Percentiles rank a stretch among this genome's conserved stretches.
These are phyloP conservation scores for Cinnamomum chago DNA, from an alignment of 164 flowering plant species.

Conservation along the genomic window DNA sequence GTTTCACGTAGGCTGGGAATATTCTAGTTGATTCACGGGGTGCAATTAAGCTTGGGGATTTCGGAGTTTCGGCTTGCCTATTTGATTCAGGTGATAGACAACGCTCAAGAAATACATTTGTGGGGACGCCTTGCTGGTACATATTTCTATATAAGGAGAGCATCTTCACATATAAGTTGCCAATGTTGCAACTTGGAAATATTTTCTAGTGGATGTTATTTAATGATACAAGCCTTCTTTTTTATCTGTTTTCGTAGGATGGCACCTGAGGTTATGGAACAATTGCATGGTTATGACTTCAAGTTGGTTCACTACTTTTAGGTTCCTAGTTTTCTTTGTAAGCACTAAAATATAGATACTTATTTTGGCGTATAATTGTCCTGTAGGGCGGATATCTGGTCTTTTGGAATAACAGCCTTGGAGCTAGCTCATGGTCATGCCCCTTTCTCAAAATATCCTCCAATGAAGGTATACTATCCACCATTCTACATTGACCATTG, in stretches of 20 bases:
- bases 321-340: neutral
- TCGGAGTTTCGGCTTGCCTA: constrained; percentile 95
- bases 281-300: constrained; percentile 87
- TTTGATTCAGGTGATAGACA: constrained; percentile 94
- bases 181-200: neutral
- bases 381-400: constrained; percentile 98
- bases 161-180: neutral
- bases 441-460: constrained; percentile 98
- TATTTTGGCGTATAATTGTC: constrained; percentile 14
- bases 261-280: constrained; percentile 99
- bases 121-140: constrained; percentile 99
- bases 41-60: constrained; percentile 81
- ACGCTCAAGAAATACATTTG: constrained; percentile 85
- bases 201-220: neutral
- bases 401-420: constrained; percentile 96
- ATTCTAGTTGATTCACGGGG: constrained; percentile 69
- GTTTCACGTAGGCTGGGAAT: constrained; percentile 70
- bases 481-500: neutral
- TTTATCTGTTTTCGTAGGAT: constrained; percentile 53
- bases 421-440: constrained; percentile 99
- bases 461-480: constrained; percentile 79
- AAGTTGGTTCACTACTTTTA: constrained; percentile 43
- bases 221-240: neutral
- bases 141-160: constrained; percentile 3
- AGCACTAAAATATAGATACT: constrained; percentile 5